Base-by-base conservation (phyloP, 257 asterid species). In the Capsicum rhomboideum region DNA sequence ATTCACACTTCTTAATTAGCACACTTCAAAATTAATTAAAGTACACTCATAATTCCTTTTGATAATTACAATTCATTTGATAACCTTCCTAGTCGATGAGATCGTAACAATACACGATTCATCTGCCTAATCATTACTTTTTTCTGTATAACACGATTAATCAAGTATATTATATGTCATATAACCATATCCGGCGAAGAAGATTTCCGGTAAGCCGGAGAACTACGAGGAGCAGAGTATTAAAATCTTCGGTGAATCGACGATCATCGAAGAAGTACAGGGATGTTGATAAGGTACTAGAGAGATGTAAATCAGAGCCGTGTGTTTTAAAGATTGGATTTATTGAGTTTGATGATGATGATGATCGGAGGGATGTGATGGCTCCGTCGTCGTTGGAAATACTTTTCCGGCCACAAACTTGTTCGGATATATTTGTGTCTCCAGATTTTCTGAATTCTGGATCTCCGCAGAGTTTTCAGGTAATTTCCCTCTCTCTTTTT, bases 261-360 rank as follows among this genome's bases (percentile, higher is more conserved):
- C 81, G 85, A 23, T 31, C 52, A 20, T 68, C 66, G 18, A 85
- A 82, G 61, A 87, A 86, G 21, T 79, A 28, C 10, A 50, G 46
- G 84, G 69, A 78, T 29, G 58, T 85, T 44, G 18, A 54, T n/a
- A 81, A 77, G 77, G 21, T 61, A 61, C 74, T 91, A 13, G 72
- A 81, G 82, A 90, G 92, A 44, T 84, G 89, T 88, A 83, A 85
- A 42, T 92, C 96, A 58, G 94, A 90, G 84, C 94, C 96, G 10
- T 82, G 68, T 59, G 78, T 89, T 10, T 42, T 50, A 86, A 55
- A 61, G 56, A 40, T 67, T 75, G 85, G 64, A 55, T 83, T 82
- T 10, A 53, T 34, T 53, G 68, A 26, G 23, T 80, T 50, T 40
- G 86, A 50, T 6, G 79, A 66, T 34, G 49, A 50, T 28, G 54